Conservation (phyloP, 768 basidiomycete species). For the Russula brevipes region DNA sequence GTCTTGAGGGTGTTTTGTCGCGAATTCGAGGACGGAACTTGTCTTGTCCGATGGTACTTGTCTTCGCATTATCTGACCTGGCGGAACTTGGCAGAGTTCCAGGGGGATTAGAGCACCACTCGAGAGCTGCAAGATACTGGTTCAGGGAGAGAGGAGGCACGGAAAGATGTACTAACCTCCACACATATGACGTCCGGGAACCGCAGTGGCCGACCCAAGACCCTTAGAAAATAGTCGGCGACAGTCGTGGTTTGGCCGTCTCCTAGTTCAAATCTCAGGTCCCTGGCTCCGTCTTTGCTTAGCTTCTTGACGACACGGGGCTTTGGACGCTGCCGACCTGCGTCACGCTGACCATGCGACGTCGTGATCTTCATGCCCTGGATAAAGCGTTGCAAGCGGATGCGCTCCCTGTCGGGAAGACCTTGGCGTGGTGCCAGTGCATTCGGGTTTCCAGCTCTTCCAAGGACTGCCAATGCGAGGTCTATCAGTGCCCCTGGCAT, state of each 20-base stretch:
- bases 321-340: slow-evolving; percentile 12
- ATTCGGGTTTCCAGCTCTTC: slow-evolving; percentile 31
- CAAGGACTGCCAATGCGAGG: slow-evolving; percentile 54
- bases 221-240: slow-evolving; percentile 53
- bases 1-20: slow-evolving; percentile 56
- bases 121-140: slow-evolving; percentile 44
- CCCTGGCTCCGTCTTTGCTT: slow-evolving; percentile 47
- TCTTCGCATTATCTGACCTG: slow-evolving; percentile 68
- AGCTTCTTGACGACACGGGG: slow-evolving; percentile 62
- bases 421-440: slow-evolving; percentile 38
- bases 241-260: slow-evolving; percentile 55
- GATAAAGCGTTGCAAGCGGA: slow-evolving; percentile 53
- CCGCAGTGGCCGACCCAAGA: slow-evolving; percentile 48
- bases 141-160: background rate
- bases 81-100: slow-evolving; percentile 56
- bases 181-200: slow-evolving; percentile 63
- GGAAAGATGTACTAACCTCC: slow-evolving; percentile 45
- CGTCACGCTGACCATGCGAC: slow-evolving; percentile 26
- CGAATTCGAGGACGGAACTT: slow-evolving; percentile 56
- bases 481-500: slow-evolving; percentile 54
- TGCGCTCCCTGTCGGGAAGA: slow-evolving; percentile 48
- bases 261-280: slow-evolving; percentile 50
- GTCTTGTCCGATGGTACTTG: slow-evolving; percentile 66
- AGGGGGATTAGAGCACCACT: slow-evolving; percentile 59
- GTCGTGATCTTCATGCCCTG: slow-evolving; percentile 48